These are phyloP conservation scores for Russula dissimulans DNA, from an alignment of 768 basidiomycete genomes.

Conservation along the genomic window DNA sequence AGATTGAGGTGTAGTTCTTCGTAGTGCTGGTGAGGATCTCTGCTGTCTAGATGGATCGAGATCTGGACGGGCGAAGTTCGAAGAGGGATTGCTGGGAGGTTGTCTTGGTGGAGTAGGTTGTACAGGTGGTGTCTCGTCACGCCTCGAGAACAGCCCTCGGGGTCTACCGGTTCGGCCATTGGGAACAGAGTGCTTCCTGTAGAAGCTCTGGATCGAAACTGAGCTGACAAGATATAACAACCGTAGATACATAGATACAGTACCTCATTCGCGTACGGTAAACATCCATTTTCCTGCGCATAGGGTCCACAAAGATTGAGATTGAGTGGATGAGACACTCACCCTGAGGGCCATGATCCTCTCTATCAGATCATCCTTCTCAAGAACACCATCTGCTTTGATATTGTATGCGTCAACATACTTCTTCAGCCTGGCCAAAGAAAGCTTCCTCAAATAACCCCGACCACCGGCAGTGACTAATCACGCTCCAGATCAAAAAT, in stretches of 20 bases:
- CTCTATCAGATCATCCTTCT: conserved; percentile 74
- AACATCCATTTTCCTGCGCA: conserved; percentile 53
- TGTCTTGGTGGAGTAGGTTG: conserved; percentile 18
- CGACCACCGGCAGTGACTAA: conserved; percentile 64
- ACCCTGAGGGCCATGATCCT: conserved; percentile 45
- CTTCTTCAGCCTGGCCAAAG: conserved; percentile 54
- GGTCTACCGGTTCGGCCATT: conserved; percentile 26
- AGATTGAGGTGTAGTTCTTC: conserved; percentile 22
- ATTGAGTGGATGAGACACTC: conserved; percentile 18
- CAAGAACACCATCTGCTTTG: conserved; percentile 48
- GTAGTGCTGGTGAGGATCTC: conserved; percentile 18
- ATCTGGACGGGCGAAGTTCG: conserved; percentile 19
- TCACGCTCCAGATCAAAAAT: not conserved
- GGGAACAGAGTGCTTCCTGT: conserved; percentile 57
- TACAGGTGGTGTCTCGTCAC: conserved; percentile 25
- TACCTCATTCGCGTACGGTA: conserved; percentile 52
- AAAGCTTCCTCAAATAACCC: conserved; percentile 43
- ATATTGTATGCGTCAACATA: conserved; percentile 68
- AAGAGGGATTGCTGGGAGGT: conserved; percentile 11
- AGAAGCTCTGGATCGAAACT: conserved; percentile 36
- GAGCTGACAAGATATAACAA: not conserved
- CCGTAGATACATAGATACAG: not conserved
- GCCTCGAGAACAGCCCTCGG: conserved; percentile 38
- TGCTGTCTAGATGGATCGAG: conserved; percentile 23
- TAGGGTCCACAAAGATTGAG: not conserved